Base-by-base conservation (phyloP, 163 green algal genomes). In the Chloromonas sp. region DNA sequence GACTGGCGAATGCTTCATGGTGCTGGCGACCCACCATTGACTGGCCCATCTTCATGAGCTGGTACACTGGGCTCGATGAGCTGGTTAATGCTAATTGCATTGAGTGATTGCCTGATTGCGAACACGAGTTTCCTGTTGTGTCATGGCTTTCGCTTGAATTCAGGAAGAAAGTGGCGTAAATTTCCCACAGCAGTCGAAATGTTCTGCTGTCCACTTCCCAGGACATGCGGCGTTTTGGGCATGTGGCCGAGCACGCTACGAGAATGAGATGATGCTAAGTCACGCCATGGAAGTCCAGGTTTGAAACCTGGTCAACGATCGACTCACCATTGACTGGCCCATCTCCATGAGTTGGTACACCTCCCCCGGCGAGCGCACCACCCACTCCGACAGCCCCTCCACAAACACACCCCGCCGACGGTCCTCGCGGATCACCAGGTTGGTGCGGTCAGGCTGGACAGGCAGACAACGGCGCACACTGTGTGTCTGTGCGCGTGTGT, bases 371-470 rank as follows among this genome's bases (percentile, higher is more conserved):
- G 88, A 94, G 61, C 96, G 88, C 81, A 99, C 96, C 58, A 98
- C 96, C 96, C 96, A 99, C 89, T 98, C 96, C 11, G 92, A 97
- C 66, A 98, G 90, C 0, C 96, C 96, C 78, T 98, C 94, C 82
- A 99, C 96, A 89, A 95, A 98, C 60, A 98, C 94, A n/a, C 97
- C 97, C 0, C 94, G 91, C 81, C 92, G 93, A 60, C 90, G 88
- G 88, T 98, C 96, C 89, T 98, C 96, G 2, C 92, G 89, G 79
- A 99, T 98, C 71, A 91, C 83, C 76, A 99, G 90, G 87, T 98
- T 98, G 14, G 87, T 89, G 58, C 91, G 90, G 60, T 98, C 95
- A 2, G 96, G 95, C 88, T 98, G 85, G 71, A 71, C 1, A 58
- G 60, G 84, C 15, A 61, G 2, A 74, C 60, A 60, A 60, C 14